Base-by-base conservation (phyloP, 768 basidiomycete species). In the Trametes cinnabarina region DNA sequence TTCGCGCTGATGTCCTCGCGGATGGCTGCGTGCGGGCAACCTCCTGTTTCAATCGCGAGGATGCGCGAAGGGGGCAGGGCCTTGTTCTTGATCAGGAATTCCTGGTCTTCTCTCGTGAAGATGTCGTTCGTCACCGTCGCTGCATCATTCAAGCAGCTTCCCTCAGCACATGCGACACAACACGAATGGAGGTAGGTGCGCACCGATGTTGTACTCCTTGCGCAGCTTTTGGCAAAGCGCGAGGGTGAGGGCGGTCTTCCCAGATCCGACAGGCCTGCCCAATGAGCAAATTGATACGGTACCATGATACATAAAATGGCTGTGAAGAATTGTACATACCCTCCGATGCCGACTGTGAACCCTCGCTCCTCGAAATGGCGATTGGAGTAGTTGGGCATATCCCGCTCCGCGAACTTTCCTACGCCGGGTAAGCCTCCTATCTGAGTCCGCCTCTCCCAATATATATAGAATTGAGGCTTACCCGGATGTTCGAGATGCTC, bases 101-200 rank as follows among this genome's bases (percentile, higher is more conserved):
- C 96, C 71, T 97, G 94, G 68, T 98, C 96, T 71, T 98, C 96
- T 20, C 90, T 82, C 34, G 96, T 99, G 74, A 99, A 99, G 70
- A 99, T 99, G 73, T 99, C 96, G 73, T 99, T 99, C n/a, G 96
- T 99, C 14, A 96, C 93, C 2, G 93, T 94, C 32, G 92, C 95
- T 94, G 65, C 3, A 26, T 66, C 11, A 19, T 22, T 11, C 17
- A 11, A 20, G 7, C 2, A 7, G 1, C 46, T 49, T 46, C 65
- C 14, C 15, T 39, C 37, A 15, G 22, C 61, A 53, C 20, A 17
- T 12, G 37, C 5, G 17, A 46, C 25, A 19, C 46, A 41, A 30
- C 34, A 35, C 46, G 14, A 41, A 53, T 32, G 35, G 50, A 42
- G 25, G 34, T 2, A 32, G 2, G n/a, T 37, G 65, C 82, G 58